phyloP scores from a whole-genome alignment of 2,329 filamentous ascomycete genomes.

The Nemania bipapillata region DNA sequence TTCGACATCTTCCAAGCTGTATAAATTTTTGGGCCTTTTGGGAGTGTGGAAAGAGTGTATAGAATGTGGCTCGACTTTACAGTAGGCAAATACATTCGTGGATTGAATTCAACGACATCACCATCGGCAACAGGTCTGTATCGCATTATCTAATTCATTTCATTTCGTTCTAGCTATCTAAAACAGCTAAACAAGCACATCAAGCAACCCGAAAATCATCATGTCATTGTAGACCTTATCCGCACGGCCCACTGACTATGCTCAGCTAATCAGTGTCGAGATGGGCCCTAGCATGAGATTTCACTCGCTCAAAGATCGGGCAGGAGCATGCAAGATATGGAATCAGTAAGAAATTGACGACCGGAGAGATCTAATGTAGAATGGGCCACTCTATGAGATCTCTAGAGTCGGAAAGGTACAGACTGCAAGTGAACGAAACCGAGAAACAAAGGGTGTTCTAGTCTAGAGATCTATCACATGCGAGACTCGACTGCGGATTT shows the following conservation, averaged over 20 bases:
- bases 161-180: background rate
- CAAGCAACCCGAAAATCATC: background rate
- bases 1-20: background rate
- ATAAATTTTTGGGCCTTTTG: background rate
- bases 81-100: too few relatives aligned
- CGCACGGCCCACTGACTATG: background rate
- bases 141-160: constrained; percentile 2
- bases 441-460: constrained; percentile 34
- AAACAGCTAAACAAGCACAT: background rate
- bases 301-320: background rate
- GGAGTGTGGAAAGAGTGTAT: background rate
- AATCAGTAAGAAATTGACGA: constrained; percentile 11
- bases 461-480: constrained; percentile 44
- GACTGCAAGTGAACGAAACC: constrained; percentile 23
- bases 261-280: background rate
- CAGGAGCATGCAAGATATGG: background rate
- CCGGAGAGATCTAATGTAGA: constrained; percentile 30
- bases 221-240: background rate
- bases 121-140: too few relatives aligned
- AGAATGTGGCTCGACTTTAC: background rate
- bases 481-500: constrained; percentile 55
- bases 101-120: background rate
- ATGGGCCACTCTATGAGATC: constrained; percentile 17
- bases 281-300: background rate
- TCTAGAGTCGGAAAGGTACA: constrained; percentile 29